Evolutionary conservation across 139 green algal genomes (phyloP).

Genomic region (Spirogloea muscicola): DNA sequence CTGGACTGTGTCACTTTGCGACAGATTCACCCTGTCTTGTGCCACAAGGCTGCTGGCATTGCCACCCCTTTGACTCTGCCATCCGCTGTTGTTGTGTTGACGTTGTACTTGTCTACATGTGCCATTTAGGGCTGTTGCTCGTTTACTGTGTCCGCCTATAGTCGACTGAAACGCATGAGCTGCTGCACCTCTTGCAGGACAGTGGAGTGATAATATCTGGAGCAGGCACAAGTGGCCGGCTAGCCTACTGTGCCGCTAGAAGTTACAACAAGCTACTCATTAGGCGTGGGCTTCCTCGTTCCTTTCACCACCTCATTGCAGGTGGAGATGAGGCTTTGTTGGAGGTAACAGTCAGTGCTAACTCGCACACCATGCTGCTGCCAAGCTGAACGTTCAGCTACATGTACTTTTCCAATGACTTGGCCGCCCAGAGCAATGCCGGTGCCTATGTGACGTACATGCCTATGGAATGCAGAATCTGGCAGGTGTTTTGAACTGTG

Average conservation of each 20-base stretch:
- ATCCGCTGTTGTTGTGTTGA: background rate
- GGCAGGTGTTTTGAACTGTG: background rate
- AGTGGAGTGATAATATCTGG: constrained; percentile 16
- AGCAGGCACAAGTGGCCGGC: constrained; percentile 38
- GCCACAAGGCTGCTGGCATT: background rate
- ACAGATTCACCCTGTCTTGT: background rate
- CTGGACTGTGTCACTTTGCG: background rate
- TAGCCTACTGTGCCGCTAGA: constrained; percentile 18
- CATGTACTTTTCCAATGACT: background rate
- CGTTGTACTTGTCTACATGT: background rate
- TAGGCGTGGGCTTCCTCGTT: constrained; percentile 2
- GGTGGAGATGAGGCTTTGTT: constrained; percentile 31
- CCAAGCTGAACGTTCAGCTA: background rate
- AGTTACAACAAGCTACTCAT: constrained; percentile 27
- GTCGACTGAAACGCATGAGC: background rate
- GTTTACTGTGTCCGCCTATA: background rate
- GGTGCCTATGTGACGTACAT: background rate
- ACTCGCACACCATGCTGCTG: background rate
- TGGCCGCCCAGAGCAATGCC: background rate
- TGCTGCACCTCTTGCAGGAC: constrained; percentile 13
- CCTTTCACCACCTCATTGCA: constrained; percentile 47
- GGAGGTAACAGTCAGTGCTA: constrained; percentile 1
- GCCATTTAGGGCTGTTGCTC: background rate
- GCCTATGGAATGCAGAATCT: background rate
- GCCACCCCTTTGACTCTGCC: background rate